phyloP scores from a whole-genome alignment of 1,284 basidiomycete species.

The Ustilago bromivora region DNA sequence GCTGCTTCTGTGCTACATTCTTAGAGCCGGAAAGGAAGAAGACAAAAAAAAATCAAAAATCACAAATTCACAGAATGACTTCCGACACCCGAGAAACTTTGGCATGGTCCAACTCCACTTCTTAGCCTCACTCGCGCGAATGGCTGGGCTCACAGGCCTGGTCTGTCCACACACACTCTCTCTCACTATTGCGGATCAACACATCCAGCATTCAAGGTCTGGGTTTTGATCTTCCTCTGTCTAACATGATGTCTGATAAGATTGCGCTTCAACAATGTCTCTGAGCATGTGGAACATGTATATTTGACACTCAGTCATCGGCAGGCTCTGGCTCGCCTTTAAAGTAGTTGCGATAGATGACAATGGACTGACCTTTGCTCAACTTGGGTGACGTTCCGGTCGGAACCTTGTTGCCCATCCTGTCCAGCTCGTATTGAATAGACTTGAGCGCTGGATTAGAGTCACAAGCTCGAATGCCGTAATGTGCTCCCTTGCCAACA shows the following conservation, averaged over 20 bases:
- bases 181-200: neutral
- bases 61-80: slow-evolving; percentile 4
- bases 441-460: slow-evolving; percentile 39
- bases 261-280: neutral
- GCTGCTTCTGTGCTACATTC: neutral
- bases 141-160: neutral
- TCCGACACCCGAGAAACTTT: slow-evolving; percentile 11
- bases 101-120: slow-evolving; percentile 5
- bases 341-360: slow-evolving; percentile 50
- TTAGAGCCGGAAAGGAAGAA: neutral
- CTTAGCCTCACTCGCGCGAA: slow-evolving; percentile 11
- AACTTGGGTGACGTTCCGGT: slow-evolving; percentile 47
- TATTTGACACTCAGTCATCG: slow-evolving; percentile 29
- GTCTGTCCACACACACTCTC: neutral
- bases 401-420: slow-evolving; percentile 42
- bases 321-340: slow-evolving; percentile 46
- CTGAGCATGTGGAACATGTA: too few species aligned
- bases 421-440: slow-evolving; percentile 36
- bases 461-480: slow-evolving; percentile 25
- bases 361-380: slow-evolving; percentile 38
- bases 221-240: neutral
- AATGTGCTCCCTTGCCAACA: slow-evolving; percentile 39
- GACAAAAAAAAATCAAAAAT: slow-evolving; percentile 6
- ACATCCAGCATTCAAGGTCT: neutral
- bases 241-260: neutral